phyloP scores from a whole-genome alignment of 2,329 filamentous ascomycete species.

The Colletotrichum sp. region DNA sequence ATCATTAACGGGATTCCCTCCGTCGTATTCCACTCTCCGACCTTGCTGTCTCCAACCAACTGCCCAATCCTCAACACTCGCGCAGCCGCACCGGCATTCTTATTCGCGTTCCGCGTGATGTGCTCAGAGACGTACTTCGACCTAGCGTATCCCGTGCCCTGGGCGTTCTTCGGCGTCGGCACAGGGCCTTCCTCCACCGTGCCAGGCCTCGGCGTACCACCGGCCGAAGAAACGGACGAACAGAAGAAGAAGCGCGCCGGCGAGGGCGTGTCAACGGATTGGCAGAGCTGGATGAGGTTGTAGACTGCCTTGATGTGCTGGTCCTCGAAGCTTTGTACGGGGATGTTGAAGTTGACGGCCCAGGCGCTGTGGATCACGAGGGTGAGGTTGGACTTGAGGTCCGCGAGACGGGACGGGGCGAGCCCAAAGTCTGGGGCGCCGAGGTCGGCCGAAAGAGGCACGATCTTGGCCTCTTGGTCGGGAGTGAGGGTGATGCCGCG shows the following conservation, averaged over 20 bases:
- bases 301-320: constrained; percentile 29
- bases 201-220: background rate
- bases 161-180: constrained; percentile 35
- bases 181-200: constrained; percentile 24
- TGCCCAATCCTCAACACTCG: constrained; percentile 45
- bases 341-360: constrained; percentile 25
- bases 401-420: constrained; percentile 24
- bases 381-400: constrained; percentile 32
- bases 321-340: constrained; percentile 21
- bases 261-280: constrained; percentile 26
- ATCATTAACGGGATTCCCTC: constrained; percentile 56
- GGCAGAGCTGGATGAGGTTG: constrained; percentile 38
- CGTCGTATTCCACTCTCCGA: constrained; percentile 51
- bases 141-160: constrained; percentile 54
- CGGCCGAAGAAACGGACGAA: background rate
- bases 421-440: constrained; percentile 45
- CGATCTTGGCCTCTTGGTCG: constrained; percentile 31
- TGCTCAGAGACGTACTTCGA: constrained; percentile 54
- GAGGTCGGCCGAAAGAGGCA: constrained; percentile 44
- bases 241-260: background rate
- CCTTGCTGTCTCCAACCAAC: constrained; percentile 42
- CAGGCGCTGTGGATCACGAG: constrained; percentile 24
- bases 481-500: constrained; percentile 30
- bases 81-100: background rate
- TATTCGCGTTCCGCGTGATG: constrained; percentile 31